Evolutionary conservation across 176 grass and related monocot genomes (phyloP), one percentile per base, ranked within the genome.

Genomic region (Cocos nucifera): DNA sequence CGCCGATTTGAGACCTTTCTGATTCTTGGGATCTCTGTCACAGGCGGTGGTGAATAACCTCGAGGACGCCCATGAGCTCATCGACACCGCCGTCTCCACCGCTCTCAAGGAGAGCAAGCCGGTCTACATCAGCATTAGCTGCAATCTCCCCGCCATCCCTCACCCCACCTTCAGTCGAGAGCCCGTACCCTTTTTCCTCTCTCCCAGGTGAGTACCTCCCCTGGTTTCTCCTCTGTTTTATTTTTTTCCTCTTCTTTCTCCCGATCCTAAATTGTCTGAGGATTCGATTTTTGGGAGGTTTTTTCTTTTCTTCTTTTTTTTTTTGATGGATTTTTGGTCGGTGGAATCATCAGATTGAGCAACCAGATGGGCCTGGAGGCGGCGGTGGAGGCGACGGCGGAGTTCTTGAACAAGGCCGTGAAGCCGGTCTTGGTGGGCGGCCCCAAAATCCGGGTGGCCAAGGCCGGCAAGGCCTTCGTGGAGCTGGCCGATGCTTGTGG

Each of bases 71-170:
- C 89, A 85, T 62, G 81, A 89, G 78, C 85, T 85, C 74, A 95
- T 95, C 74, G 89, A 95, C 67, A 95, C 78, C 1, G 89, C 89
- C 24, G 89, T 95, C 58, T 74, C 81, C 15, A 95, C 89, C 10
- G 89, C 85, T 3, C 57, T 95, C 2, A 88, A 69, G 72, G 81
- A 95, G 72, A 95, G 89, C 84, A 95, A 88, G 75, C 89, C 89
- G 0, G 89, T 95, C 28, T 95, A 95, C 55, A 78, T 95, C 57
- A 95, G 89, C 75, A 79, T 95, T 56, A 79, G 89, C 61, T 95
- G 89, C 70, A 95, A 95, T 57, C 84, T 95, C 56, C 78, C 85
- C 4, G 84, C 48, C 7, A 67, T 95, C 19, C 81, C 75, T 71
- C 89, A 95, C 55, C 89, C 84, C 25, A 95, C 89, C 59, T 95